Evolutionary conservation across 352 stramenopile species (phyloP).

Genomic region (Phytophthora idaei): DNA sequence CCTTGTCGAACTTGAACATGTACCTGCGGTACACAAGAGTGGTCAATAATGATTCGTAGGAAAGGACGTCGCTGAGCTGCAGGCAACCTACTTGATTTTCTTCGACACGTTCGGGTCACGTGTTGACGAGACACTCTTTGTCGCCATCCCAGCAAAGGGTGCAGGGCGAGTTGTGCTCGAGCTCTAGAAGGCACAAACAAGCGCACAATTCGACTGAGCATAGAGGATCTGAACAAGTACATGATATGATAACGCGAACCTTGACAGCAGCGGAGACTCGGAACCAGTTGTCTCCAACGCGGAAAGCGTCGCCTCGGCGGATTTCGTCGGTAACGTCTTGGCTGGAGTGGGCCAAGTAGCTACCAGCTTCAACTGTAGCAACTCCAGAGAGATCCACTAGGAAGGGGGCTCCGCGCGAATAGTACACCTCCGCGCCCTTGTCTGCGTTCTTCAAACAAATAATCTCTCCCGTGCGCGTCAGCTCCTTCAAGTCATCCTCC

Average conservation of each 20-base stretch:
- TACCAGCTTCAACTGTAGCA: slow-evolving; percentile 74
- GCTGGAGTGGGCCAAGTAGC: slow-evolving; percentile 66
- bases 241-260: slow-evolving; percentile 26
- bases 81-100: slow-evolving; percentile 64
- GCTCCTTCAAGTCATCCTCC: slow-evolving; percentile 77
- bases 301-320: slow-evolving; percentile 74
- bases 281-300: slow-evolving; percentile 82
- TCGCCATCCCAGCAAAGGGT: slow-evolving; percentile 71
- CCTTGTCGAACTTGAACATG: slow-evolving; percentile 87
- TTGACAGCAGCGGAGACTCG: slow-evolving; percentile 81
- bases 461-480: slow-evolving; percentile 75
- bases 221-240: neutral
- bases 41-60: neutral
- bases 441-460: slow-evolving; percentile 88
- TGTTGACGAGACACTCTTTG: slow-evolving; percentile 82
- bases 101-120: slow-evolving; percentile 81
- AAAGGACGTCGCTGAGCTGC: slow-evolving; percentile 1
- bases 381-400: slow-evolving; percentile 78
- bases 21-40: slow-evolving; percentile 41
- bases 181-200: slow-evolving; percentile 31
- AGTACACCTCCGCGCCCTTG: slow-evolving; percentile 81
- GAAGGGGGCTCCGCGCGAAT: slow-evolving; percentile 65
- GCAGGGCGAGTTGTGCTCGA: slow-evolving; percentile 67
- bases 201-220: neutral
- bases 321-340: slow-evolving; percentile 76